phyloP scores from a whole-genome alignment of 164 flowering plant species.

The Cinnamomum chago region DNA sequence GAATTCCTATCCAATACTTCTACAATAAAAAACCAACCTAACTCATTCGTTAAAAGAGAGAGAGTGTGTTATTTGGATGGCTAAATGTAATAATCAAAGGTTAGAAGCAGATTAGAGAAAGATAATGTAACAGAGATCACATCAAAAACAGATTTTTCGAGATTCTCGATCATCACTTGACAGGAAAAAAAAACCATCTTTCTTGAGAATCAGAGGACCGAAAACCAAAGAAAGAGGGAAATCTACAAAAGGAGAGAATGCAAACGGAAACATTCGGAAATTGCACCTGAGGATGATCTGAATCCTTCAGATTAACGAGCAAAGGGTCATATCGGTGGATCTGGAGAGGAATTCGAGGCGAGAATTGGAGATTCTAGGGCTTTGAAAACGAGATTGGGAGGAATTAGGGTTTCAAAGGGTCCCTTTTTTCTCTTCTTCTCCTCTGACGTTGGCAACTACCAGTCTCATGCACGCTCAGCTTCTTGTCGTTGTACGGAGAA shows the following conservation, averaged over 20 bases:
- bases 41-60: neutral
- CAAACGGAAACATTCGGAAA: no score
- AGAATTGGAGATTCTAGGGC: neutral
- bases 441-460: neutral
- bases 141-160: neutral
- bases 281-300: conserved; percentile 3
- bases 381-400: neutral
- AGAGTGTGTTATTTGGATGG: neutral
- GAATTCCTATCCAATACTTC: neutral
- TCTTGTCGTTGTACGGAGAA: neutral
- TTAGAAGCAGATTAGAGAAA: neutral
- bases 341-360: neutral
- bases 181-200: neutral
- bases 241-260: neutral
- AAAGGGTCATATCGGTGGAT: neutral
- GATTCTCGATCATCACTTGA: neutral
- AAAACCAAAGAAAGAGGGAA: neutral
- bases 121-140: neutral
- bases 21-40: no score
- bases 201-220: neutral
- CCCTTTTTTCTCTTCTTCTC: neutral
- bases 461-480: neutral
- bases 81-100: neutral
- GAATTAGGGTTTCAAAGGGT: neutral
- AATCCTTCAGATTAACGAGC: neutral